Conservation (phyloP, 148 eudicot genomes). For the Arctostaphylos glauca region DNA sequence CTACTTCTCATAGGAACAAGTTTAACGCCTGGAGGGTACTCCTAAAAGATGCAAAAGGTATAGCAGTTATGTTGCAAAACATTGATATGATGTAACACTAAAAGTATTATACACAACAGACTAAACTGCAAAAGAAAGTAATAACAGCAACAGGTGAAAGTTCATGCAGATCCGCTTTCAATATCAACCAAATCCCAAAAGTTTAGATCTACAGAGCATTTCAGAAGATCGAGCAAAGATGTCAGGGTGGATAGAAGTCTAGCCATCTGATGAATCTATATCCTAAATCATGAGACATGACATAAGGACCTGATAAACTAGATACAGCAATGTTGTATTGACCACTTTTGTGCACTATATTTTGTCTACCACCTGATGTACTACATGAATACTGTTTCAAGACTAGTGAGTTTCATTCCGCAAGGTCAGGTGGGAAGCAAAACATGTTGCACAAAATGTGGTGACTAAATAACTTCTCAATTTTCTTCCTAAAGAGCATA, state of each 20-base stretch:
- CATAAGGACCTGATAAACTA: not conserved
- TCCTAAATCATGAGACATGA: not conserved
- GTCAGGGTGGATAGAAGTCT: not conserved
- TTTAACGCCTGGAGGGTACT: conserved; percentile 80
- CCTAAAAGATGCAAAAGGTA: conserved; percentile 40
- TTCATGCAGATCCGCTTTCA: not conserved
- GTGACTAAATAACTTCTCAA: not conserved
- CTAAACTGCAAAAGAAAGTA: not conserved
- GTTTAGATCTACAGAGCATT: not conserved
- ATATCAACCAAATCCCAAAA: not conserved
- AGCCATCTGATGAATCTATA: conserved; percentile 4
- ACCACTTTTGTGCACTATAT: no score
- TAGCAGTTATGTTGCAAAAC: not conserved
- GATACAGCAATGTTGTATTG: not conserved
- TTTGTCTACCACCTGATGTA: not conserved
- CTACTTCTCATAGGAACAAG: conserved; percentile 87
- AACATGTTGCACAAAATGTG: no score
- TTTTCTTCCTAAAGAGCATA: not conserved
- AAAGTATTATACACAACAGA: not conserved
- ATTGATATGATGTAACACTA: not conserved
- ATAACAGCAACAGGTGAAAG: not conserved
- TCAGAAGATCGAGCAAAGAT: not conserved
- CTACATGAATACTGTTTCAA: not conserved
- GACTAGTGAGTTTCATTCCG: not conserved
- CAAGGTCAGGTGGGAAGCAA: not conserved